A percentile compares a stretch with the other conserved stretches of the same genome.
phyloP scores from a whole-genome alignment of 192 early-diverging fungal species.

The Funneliformis mosseae region DNA sequence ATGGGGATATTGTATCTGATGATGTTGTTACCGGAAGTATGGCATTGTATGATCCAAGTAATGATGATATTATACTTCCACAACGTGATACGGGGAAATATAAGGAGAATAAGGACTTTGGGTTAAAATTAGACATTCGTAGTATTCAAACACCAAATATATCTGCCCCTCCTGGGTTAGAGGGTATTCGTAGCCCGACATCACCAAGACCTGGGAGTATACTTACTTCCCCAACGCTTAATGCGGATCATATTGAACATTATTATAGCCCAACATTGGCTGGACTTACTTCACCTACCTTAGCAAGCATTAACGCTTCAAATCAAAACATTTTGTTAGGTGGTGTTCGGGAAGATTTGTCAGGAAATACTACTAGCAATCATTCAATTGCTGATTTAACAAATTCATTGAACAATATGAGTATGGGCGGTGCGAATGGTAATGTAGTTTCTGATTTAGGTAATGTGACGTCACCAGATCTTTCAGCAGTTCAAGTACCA shows the following conservation, averaged over 20 bases:
- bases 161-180: conserved; percentile 28
- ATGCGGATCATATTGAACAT: conserved; percentile 33
- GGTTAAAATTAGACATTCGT: conserved; percentile 34
- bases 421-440: background rate
- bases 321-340: conserved; percentile 31
- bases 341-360: background rate
- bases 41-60: conserved; percentile 36
- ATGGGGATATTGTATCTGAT: conserved; percentile 22
- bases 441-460: conserved; percentile 16
- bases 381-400: conserved; percentile 29
- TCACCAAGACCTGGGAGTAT: conserved; percentile 14
- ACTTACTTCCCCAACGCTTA: conserved; percentile 21
- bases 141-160: conserved; percentile 26
- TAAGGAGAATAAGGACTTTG: conserved; percentile 32
- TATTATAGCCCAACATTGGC: conserved; percentile 25
- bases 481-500: conserved; percentile 18
- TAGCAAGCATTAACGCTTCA: conserved; percentile 8
- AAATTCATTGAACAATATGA: conserved; percentile 28
- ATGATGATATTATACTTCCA: conserved; percentile 31
- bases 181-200: conserved; percentile 29
- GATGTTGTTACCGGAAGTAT: conserved; percentile 36
- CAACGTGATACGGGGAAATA: conserved; percentile 32
- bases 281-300: conserved; percentile 25
- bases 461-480: conserved; percentile 22
- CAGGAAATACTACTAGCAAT: conserved; percentile 3